A percentile compares a stretch with the other conserved stretches of the same genome.
Conservation (phyloP, 805 yeast genomes). For the Nakazawaea anatomiae region DNA sequence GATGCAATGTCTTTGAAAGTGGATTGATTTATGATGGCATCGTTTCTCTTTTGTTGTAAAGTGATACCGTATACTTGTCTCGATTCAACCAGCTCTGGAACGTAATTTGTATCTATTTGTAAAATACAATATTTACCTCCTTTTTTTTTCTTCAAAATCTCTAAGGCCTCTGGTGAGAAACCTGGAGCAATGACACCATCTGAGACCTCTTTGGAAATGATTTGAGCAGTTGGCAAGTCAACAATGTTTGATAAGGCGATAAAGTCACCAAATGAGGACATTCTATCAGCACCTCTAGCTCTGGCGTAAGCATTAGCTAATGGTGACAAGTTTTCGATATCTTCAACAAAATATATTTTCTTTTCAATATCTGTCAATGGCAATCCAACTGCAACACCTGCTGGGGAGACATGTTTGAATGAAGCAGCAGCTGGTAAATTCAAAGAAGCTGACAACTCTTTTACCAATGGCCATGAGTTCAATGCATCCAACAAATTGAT, state of each 20-base stretch:
- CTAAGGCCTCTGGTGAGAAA: constrained; percentile 87
- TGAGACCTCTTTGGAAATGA: constrained; percentile 94
- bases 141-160: constrained; percentile 83
- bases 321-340: constrained; percentile 92
- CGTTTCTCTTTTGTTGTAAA: constrained; percentile 95
- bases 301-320: constrained; percentile 97
- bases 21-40: constrained; percentile 87
- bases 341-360: constrained; percentile 91
- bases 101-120: constrained; percentile 92
- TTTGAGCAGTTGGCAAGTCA: constrained; percentile 92
- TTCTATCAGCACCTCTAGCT: constrained; percentile 99
- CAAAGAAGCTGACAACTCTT: constrained; percentile 90
- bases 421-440: constrained; percentile 98
- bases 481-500: constrained; percentile 94
- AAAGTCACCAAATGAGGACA: constrained; percentile 98
- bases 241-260: constrained; percentile 96
- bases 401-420: constrained; percentile 98
- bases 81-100: constrained; percentile 75
- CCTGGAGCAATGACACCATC: constrained; percentile 99
- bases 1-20: constrained; percentile 91
- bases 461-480: constrained; percentile 98
- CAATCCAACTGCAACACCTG: constrained; percentile 96
- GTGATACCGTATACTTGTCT: constrained; percentile 96
- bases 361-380: constrained; percentile 90
- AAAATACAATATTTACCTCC: constrained; percentile 95